phyloP scores from a whole-genome alignment of 164 flowering plant species.

The Cinnamomum chago region DNA sequence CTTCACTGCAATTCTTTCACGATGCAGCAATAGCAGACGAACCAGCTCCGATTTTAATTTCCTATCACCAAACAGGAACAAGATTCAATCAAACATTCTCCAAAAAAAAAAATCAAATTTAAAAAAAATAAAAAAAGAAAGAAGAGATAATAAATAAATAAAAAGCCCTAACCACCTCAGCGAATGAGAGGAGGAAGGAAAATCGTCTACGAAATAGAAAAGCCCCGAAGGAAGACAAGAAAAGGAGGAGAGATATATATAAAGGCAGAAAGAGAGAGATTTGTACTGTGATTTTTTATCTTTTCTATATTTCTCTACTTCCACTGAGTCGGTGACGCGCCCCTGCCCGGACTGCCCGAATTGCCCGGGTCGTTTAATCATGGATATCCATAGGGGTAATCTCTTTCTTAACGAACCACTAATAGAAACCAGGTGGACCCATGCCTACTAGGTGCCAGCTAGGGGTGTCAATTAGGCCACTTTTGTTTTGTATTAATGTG shows the following conservation, averaged over 20 bases:
- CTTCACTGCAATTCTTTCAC: neutral
- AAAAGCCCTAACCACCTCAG: constrained; percentile 4
- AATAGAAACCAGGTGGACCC: too few relatives aligned
- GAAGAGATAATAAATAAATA: too few relatives aligned
- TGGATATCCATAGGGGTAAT: too few relatives aligned
- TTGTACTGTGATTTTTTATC: neutral
- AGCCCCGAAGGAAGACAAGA: neutral
- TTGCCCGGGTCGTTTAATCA: neutral
- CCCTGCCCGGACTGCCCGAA: constrained; percentile 13
- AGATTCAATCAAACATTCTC: neutral
- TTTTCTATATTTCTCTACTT: neutral
- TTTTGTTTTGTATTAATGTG: too few relatives aligned
- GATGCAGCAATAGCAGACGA: neutral
- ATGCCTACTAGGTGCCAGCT: too few relatives aligned
- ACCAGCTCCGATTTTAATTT: neutral
- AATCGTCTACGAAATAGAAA: neutral
- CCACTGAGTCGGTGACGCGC: constrained; percentile 7
- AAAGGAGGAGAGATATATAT: neutral
- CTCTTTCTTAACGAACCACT: too few relatives aligned
- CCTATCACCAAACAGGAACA: neutral
- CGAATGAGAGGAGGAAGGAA: neutral
- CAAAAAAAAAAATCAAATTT: neutral
- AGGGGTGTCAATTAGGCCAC: too few relatives aligned
- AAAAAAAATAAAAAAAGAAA: too few relatives aligned
- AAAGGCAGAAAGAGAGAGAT: neutral